Evolutionary conservation across 1,284 basidiomycete species (phyloP), one percentile per base, ranked within the genome.

Genomic region (Papiliotrema laurentii): DNA sequence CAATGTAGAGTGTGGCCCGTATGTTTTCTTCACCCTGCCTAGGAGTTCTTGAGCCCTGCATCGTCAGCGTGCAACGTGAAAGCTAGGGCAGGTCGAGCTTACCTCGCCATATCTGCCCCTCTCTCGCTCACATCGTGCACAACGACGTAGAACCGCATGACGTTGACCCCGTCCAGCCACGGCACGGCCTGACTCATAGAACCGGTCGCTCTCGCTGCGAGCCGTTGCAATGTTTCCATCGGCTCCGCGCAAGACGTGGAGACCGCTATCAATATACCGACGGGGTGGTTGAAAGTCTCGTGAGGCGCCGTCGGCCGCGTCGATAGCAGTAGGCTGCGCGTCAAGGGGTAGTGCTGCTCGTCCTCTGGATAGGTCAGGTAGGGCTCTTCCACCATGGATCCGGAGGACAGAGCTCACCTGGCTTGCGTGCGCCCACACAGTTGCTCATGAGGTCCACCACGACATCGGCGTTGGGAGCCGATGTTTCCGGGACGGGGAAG

Each of bases 281-380:
- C 68, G 18, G 73, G 72, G 50, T 74, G 71, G 49, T 74, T 71
- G 60, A 74, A 74, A 10, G 72, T 74, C 49, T 74, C 72, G 42
- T 74, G 66, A n/a, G 61, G 52, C 7, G 64, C 58, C 2, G 72
- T 46, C 1, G 69, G 70, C 14, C 72, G 53, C 9, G 73, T 71
- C 1, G 68, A 59, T 13, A 75, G 60, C 4, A 75, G 47, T 3
- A 74, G 53, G 9, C 71, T 71, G 16, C 72, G 61, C 6, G 72
- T 68, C 0, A 70, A 43, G 13, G 68, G 56, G 50, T 75, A 75
- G 38, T 72, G 72, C 27, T 63, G 64, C 40, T 72, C 63, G 24
- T 71, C 62, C 6, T 68, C 70, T 74, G 27, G 10, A 16, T 25
- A 5, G 9, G 7, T 36, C 11, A 45, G 39, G 45, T 27, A 33